These are phyloP conservation scores for Sporothrix globosa DNA, from an alignment of 2,329 filamentous ascomycete genomes.

Conservation along the genomic window DNA sequence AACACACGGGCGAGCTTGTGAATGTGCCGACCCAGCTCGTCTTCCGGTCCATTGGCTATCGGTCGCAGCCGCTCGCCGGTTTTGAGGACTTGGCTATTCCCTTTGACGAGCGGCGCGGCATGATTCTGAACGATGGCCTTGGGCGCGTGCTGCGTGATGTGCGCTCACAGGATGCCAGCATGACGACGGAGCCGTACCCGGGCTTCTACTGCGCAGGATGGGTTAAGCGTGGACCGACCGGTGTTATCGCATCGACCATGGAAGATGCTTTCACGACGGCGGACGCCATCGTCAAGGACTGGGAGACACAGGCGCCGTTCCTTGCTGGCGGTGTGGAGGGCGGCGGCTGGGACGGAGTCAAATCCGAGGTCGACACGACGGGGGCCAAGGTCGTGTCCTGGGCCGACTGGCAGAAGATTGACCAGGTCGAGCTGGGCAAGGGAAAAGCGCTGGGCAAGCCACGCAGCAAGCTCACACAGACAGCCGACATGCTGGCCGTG, in stretches of 20 bases:
- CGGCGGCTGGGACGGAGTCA: slow-evolving; percentile 79
- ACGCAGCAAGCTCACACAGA: slow-evolving; percentile 69
- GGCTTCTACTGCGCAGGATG: slow-evolving; percentile 93
- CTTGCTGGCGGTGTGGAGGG: slow-evolving; percentile 39
- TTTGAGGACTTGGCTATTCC: slow-evolving; percentile 73
- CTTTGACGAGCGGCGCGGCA: slow-evolving; percentile 74
- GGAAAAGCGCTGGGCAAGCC: slow-evolving; percentile 73
- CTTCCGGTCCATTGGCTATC: slow-evolving; percentile 95
- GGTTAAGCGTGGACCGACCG: slow-evolving; percentile 93
- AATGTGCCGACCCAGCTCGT: slow-evolving; percentile 69
- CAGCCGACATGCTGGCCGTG: slow-evolving; percentile 61
- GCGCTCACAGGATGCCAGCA: slow-evolving; percentile 42
- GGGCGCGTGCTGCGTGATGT: slow-evolving; percentile 66
- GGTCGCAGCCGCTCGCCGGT: slow-evolving; percentile 74
- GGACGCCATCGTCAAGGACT: slow-evolving; percentile 81
- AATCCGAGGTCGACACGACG: slow-evolving; percentile 57
- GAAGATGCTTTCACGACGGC: slow-evolving; percentile 88
- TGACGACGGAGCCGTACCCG: slow-evolving; percentile 54
- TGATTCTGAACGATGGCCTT: slow-evolving; percentile 79
- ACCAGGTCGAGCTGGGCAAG: slow-evolving; percentile 70
- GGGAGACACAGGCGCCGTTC: slow-evolving; percentile 55
- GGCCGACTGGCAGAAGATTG: slow-evolving; percentile 83
- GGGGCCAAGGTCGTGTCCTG: slow-evolving; percentile 69
- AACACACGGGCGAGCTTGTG: slow-evolving; percentile 54
- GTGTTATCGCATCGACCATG: slow-evolving; percentile 96